Conservation (phyloP, 768 basidiomycete genomes). For the Chlorophyllum brunneum region DNA sequence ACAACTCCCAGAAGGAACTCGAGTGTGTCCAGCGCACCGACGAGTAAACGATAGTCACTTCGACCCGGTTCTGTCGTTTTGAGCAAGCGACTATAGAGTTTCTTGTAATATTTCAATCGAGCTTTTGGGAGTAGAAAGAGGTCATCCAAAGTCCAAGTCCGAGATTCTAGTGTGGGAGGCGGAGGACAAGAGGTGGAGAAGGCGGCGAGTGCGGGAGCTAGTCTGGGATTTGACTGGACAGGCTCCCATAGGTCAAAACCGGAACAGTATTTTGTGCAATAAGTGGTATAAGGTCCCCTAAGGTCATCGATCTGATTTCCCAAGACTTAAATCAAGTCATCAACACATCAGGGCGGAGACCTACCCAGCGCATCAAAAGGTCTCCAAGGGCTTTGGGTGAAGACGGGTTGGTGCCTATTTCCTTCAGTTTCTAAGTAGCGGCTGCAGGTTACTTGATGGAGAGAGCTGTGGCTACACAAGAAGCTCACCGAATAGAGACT, state of each 20-base stretch:
- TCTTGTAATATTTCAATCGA: constrained; percentile 88
- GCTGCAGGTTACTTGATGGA: constrained; percentile 17
- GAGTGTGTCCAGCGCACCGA: constrained; percentile 77
- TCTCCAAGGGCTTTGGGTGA: constrained; percentile 94
- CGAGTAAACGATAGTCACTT: constrained; percentile 80
- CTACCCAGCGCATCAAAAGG: constrained; percentile 94
- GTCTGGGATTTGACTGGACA: constrained; percentile 70
- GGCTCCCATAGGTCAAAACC: constrained; percentile 87
- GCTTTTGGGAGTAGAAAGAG: constrained; percentile 84
- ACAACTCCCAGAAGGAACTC: constrained; percentile 67
- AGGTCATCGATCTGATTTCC: constrained; percentile 81
- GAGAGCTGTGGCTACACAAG: not conserved
- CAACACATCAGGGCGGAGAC: constrained; percentile 24
- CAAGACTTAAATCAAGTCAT: constrained; percentile 15
- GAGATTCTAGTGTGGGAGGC: constrained; percentile 39
- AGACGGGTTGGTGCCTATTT: constrained; percentile 88
- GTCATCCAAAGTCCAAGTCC: constrained; percentile 79
- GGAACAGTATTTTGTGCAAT: constrained; percentile 62
- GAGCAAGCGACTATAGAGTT: constrained; percentile 79
- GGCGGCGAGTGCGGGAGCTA: constrained; percentile 59
- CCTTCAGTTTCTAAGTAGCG: constrained; percentile 75
- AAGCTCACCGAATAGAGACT: constrained; percentile 59
- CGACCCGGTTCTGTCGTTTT: constrained; percentile 84
- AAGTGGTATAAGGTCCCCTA: constrained; percentile 79
- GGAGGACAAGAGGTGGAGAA: constrained; percentile 70